Evolutionary conservation across 805 yeast species (phyloP), one percentile per base, ranked within the genome.

Genomic region (Kurtzmaniella cleridarum): DNA sequence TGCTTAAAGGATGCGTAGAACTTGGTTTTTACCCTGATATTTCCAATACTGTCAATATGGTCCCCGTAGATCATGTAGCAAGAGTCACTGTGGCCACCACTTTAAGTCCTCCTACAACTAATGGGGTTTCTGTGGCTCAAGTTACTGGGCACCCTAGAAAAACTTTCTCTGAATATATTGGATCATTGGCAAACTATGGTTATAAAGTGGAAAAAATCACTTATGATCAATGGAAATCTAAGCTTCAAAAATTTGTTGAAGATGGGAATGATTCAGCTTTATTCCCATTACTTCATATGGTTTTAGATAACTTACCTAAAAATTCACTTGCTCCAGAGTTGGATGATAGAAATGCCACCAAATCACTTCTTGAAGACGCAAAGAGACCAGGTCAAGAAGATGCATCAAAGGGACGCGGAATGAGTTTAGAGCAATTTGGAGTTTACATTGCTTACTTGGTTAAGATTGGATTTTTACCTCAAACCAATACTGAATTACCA

Each of bases 131-230:
- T 1, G 98, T 95, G 31, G 89, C 88, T 2, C 98, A 93, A 33
- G 97, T 93, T n/a, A 93, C 98, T 5, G 95, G 91, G 17, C 98
- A 93, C 53, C 99, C 99, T 43, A 79, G 98, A 59, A 79, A 88
- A 43, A 68, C 76, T 31, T 84, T 90, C 67, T 81, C 78, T 53
- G 80, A 84, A 48, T 91, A 79, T 66, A 65, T 93, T 49, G 78
- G 79, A 13, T 55, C 81, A 8, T 70, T 90, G 55, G 63, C 70
- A 40, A 58, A 64, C 11, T 91, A 78, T 52, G 98, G 98, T 7
- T 95, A 86, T 62, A 53, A 69, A 15, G 78, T 85, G 34, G 62
- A 66, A 43, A 68, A 72, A 34, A 73, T 73, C 11, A 85, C 79
- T 50, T 93, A 93, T 55, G 74, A 79, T 11, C 66, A 73, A 14